Conservation (phyloP, 257 asterid genomes). For the Perilla frutescens region DNA sequence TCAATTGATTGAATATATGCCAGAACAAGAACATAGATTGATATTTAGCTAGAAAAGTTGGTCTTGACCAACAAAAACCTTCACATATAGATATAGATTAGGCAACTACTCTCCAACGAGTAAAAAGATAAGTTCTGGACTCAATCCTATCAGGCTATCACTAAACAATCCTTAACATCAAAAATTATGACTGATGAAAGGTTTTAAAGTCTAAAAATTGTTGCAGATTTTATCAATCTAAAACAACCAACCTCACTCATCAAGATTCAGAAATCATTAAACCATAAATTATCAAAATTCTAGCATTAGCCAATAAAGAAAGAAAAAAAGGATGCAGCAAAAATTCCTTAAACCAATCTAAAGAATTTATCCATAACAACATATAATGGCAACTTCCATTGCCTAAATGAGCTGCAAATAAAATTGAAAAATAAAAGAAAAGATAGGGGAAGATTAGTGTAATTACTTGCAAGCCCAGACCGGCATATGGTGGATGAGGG, state of each 20-base stretch:
- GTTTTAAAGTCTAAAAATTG: background rate
- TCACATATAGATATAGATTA: background rate
- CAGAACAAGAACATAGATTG: background rate
- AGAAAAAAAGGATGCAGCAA: background rate
- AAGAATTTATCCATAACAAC: too few species aligned
- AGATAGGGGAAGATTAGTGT: slow-evolving; percentile 1
- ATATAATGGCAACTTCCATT: background rate
- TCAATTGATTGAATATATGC: background rate
- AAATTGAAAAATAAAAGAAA: background rate
- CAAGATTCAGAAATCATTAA: background rate
- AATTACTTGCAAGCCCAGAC: slow-evolving; percentile 90
- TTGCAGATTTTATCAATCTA: background rate
- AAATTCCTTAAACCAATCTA: too few species aligned
- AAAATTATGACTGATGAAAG: too few species aligned
- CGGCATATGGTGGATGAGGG: slow-evolving; percentile 66
- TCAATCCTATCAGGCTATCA: background rate
- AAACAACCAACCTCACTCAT: background rate
- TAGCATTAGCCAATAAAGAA: background rate
- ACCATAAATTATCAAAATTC: background rate
- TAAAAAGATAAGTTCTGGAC: background rate
- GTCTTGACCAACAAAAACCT: background rate
- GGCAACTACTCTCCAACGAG: slow-evolving; percentile 1
- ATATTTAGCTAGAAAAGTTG: background rate
- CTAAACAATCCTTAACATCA: too few species aligned
- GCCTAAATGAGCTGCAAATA: background rate